Percentiles rank a stretch among this genome's conserved stretches.
phyloP scores from a whole-genome alignment of 2,329 filamentous ascomycete genomes.

The Ceratocystis colombiana region DNA sequence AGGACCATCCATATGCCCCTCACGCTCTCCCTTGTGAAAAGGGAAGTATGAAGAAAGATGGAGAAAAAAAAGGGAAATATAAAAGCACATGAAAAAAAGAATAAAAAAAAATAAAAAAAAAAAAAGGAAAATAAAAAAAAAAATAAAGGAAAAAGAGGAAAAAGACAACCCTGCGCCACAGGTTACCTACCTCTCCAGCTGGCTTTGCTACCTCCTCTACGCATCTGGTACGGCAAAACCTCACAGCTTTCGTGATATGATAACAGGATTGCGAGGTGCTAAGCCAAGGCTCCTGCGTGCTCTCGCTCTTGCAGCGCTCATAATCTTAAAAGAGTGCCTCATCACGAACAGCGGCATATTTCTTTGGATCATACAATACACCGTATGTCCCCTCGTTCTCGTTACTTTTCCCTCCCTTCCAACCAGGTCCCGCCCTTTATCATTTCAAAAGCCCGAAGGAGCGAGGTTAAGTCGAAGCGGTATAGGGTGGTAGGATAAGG shows the following conservation, averaged over 20 bases:
- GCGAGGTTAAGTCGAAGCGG: background rate
- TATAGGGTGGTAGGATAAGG: background rate
- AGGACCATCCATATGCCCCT: too few relatives aligned
- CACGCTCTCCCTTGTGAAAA: too few relatives aligned
- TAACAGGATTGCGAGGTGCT: background rate
- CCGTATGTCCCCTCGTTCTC: background rate
- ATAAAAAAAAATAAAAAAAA: background rate
- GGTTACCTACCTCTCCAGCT: slow-evolving; percentile 2
- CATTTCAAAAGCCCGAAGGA: background rate
- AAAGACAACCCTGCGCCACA: background rate
- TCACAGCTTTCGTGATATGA: background rate
- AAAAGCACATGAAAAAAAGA: too few relatives aligned
- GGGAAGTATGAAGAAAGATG: too few relatives aligned
- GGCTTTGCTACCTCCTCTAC: background rate
- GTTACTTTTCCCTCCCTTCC: background rate
- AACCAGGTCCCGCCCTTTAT: background rate
- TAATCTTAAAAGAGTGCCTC: background rate
- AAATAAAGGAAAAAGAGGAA: background rate
- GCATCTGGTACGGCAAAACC: background rate
- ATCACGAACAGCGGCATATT: background rate
- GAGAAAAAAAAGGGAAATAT: too few relatives aligned
- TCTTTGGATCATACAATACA: background rate
- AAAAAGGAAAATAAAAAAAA: background rate
- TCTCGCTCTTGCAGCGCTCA: background rate
- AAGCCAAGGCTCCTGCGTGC: background rate